Evolutionary conservation across 208 protist genomes (phyloP).

Genomic region (Trypanosoma brucei): DNA sequence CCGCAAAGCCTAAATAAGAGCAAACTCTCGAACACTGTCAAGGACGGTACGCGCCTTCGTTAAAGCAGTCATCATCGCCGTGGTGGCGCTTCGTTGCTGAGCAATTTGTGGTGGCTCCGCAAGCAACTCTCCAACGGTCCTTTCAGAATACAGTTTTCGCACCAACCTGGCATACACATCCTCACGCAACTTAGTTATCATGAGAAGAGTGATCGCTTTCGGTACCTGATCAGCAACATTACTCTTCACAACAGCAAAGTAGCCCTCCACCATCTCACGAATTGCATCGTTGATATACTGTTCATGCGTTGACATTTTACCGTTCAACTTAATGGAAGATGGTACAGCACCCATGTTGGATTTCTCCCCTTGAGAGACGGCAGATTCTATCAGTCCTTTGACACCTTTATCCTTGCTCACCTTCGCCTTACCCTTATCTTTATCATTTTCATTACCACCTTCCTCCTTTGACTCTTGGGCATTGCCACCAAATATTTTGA

Average conservation of each 20-base stretch:
- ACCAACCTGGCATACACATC: constrained; percentile 95
- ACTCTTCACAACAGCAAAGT: constrained; percentile 90
- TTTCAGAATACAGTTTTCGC: constrained; percentile 91
- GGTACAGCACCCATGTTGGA: constrained; percentile 74
- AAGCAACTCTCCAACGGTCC: constrained; percentile 91
- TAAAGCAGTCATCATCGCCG: constrained; percentile 88
- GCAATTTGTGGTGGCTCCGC: constrained; percentile 88
- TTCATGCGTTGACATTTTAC: constrained; percentile 67
- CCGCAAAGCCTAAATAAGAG: constrained; percentile 23
- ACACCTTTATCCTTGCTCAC: constrained; percentile 20
- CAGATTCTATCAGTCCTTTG: constrained; percentile 23
- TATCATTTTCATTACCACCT: constrained; percentile 11
- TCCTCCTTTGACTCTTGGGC: constrained; percentile 1
- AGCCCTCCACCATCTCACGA: constrained; percentile 88
- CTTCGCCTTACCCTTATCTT: constrained; percentile 38
- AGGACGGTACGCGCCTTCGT: constrained; percentile 80
- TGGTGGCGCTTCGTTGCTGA: constrained; percentile 81
- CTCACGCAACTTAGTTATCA: constrained; percentile 92
- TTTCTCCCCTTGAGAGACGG: constrained; percentile 15
- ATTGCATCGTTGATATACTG: constrained; percentile 80
- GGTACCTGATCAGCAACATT: constrained; percentile 95
- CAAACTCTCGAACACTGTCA: constrained; percentile 79
- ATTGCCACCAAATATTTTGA: constrained; percentile 67
- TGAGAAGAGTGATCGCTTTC: constrained; percentile 97
- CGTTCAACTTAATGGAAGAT: constrained; percentile 70